A percentile compares a stretch with the other conserved stretches of the same genome.
These are phyloP conservation scores for Anthoceros angustus DNA, from an alignment of 225 moss, liverwort and hornwort species.

Conservation along the genomic window DNA sequence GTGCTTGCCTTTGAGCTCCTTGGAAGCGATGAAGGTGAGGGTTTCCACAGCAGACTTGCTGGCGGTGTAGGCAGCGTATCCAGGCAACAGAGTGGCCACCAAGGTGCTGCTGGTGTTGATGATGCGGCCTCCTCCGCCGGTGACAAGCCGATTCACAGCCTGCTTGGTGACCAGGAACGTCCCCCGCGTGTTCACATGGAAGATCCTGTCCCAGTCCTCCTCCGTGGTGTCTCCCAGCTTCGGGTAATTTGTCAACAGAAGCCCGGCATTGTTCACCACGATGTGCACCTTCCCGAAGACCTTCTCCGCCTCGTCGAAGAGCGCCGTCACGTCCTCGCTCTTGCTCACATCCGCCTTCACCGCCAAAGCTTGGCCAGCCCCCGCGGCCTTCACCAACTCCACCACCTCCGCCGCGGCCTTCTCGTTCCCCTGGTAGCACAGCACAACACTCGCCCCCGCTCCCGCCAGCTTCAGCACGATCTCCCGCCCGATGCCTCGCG, in stretches of 20 bases:
- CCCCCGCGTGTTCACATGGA: slow-evolving; percentile 30
- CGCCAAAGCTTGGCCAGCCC: slow-evolving; percentile 26
- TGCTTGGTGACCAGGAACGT: slow-evolving; percentile 39
- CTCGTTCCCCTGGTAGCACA: slow-evolving; percentile 33
- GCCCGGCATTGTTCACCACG: slow-evolving; percentile 38
- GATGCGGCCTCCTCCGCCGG: slow-evolving; percentile 38
- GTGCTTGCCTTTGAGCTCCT: slow-evolving; percentile 47
- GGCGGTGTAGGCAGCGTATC: slow-evolving; percentile 25
- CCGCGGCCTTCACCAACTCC: slow-evolving; percentile 10
- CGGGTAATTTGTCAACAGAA: slow-evolving; percentile 5
- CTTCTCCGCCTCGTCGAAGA: slow-evolving; percentile 31
- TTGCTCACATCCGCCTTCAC: slow-evolving; percentile 37
- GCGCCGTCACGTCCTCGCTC: slow-evolving; percentile 18
- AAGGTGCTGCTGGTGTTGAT: slow-evolving; percentile 19
- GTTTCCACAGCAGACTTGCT: slow-evolving; percentile 63
- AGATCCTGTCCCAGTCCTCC: slow-evolving; percentile 38
- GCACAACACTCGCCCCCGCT: slow-evolving; percentile 43
- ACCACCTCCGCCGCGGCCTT: slow-evolving; percentile 32
- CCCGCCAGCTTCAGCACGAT: slow-evolving; percentile 24
- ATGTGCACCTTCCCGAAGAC: slow-evolving; percentile 32
- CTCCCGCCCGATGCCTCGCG: slow-evolving; percentile 49
- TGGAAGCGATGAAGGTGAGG: slow-evolving; percentile 45
- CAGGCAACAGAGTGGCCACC: slow-evolving; percentile 16
- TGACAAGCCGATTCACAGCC: slow-evolving; percentile 24
- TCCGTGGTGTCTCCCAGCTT: slow-evolving; percentile 21